Conservation (phyloP, 75 land plant species). For the Selaginella tamariscina region DNA sequence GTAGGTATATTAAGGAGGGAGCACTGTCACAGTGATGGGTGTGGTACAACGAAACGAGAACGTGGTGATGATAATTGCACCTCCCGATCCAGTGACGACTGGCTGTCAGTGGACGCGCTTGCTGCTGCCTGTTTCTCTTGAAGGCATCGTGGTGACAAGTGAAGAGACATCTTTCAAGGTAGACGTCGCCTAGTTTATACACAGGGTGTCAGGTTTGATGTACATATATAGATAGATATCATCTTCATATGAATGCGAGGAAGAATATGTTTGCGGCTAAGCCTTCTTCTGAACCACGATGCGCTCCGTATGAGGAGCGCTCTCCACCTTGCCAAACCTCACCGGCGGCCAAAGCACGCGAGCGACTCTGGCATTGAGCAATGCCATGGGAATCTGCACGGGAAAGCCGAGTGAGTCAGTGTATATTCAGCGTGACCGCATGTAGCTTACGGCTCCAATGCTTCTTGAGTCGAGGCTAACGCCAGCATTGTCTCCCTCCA, state of each 20-base stretch:
- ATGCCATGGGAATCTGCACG: conserved; percentile 65
- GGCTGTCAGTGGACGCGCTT: conserved; percentile 31
- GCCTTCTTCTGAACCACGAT: conserved; percentile 14
- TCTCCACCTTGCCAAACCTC: conserved; percentile 45
- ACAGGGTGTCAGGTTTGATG: not conserved
- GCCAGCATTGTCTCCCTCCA: conserved; percentile 79
- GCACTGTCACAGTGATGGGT: conserved; percentile 32
- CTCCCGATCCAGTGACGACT: conserved; percentile 29
- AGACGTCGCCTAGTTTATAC: conserved; percentile 30
- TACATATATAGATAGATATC: not conserved
- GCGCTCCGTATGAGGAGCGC: conserved; percentile 28
- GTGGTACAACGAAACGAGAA: conserved; percentile 20
- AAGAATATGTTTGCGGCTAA: not conserved
- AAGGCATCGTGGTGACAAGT: conserved; percentile 59
- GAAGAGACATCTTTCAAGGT: conserved; percentile 60
- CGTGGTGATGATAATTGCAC: conserved; percentile 28
- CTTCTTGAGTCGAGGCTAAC: conserved; percentile 76
- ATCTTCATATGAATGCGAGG: not conserved
- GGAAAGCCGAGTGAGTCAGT: not conserved
- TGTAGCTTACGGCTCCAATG: conserved; percentile 72
- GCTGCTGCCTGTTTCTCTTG: conserved; percentile 31
- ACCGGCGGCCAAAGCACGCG: conserved; percentile 71
- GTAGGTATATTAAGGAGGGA: conserved; percentile 41
- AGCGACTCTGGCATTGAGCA: conserved; percentile 52
- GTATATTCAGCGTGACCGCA: not conserved